Base-by-base conservation (phyloP, 371 early-diverging fungal genomes). In the Haplosporangium sp. region DNA sequence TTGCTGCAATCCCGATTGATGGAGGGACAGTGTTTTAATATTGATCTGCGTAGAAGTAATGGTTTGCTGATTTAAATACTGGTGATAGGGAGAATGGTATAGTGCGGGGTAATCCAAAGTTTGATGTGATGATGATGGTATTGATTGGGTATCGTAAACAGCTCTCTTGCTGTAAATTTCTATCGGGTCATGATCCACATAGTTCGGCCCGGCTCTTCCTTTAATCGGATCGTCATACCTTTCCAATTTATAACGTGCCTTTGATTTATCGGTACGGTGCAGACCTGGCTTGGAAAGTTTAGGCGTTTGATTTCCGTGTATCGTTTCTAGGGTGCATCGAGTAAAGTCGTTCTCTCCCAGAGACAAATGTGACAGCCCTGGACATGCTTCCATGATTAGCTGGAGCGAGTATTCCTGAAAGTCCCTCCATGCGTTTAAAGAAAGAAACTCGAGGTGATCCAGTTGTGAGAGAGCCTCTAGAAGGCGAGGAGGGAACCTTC, bases 401-500 rank as follows among this genome's bases (percentile, higher is more conserved):
- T 68, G 71, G 1, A 79, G 59, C 1, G 74, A 74, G 52, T 79
- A 71, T 40, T 79, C 81, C 48, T 79, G 74, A 68, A 79, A 79
- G 59, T 79, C 74, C 0, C 53, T 44, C 81, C 81, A 79, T 9
- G 68, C 62, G 38, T 71, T 53, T 35, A 79, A 65, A 2, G 68
- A 74, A 4, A 79, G 68, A 3, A 64, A 34, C n/a, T 60, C 55
- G 4, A 79, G 71, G 5, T 37, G n/a, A 0, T 55, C 42, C 27
- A 71, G 61, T 34, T 61, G 40, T 1, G 74, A 53, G 3, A 79
- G 59, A 3, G 74, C 68, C 13, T 65, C 52, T 1, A 79, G 27
- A 3, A 79, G 63, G 0, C 5, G 17, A 4, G 57, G 44, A 5
- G 81, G 81, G 39, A 79, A 17, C 45, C 64, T 37, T 2, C 81